Evolutionary conservation across 1,284 basidiomycete species (phyloP).

Genomic region (Mixia osmundae): DNA sequence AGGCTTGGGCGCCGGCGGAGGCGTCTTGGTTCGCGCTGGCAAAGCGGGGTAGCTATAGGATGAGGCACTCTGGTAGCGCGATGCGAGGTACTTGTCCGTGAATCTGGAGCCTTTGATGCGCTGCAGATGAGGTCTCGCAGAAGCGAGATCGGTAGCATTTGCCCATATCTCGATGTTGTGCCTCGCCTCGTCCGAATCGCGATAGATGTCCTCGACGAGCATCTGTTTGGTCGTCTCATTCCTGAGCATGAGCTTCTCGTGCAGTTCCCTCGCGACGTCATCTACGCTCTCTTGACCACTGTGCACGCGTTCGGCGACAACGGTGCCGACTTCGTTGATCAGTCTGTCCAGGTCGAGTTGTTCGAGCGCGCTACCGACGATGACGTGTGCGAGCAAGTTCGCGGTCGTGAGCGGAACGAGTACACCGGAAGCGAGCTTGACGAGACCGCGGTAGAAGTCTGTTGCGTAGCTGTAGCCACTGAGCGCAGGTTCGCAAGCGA

Average conservation of each 20-base stretch:
- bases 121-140: conserved; percentile 55
- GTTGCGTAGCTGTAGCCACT: conserved; percentile 73
- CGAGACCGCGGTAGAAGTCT: conserved; percentile 86
- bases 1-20: conserved; percentile 27
- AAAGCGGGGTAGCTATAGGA: conserved; percentile 6
- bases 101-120: conserved; percentile 81
- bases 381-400: conserved; percentile 85
- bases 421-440: conserved; percentile 70
- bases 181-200: conserved; percentile 57
- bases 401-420: conserved; percentile 94
- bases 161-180: conserved; percentile 80
- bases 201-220: conserved; percentile 81
- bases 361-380: conserved; percentile 87
- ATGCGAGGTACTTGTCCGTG: conserved; percentile 74
- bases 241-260: conserved; percentile 67
- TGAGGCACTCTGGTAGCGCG: conserved; percentile 31
- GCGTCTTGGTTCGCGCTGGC: conserved; percentile 28
- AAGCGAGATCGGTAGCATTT: conserved; percentile 42
- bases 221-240: conserved; percentile 95
- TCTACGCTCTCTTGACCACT: conserved; percentile 69
- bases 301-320: conserved; percentile 73
- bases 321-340: conserved; percentile 74
- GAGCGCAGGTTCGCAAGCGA: conserved; percentile 91
- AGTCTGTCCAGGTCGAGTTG: conserved; percentile 93
- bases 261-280: conserved; percentile 76